A percentile compares a stretch with the other conserved stretches of the same genome.
Conservation (phyloP, 2,329 filamentous ascomycete genomes). For the Blastomyces silverae region DNA sequence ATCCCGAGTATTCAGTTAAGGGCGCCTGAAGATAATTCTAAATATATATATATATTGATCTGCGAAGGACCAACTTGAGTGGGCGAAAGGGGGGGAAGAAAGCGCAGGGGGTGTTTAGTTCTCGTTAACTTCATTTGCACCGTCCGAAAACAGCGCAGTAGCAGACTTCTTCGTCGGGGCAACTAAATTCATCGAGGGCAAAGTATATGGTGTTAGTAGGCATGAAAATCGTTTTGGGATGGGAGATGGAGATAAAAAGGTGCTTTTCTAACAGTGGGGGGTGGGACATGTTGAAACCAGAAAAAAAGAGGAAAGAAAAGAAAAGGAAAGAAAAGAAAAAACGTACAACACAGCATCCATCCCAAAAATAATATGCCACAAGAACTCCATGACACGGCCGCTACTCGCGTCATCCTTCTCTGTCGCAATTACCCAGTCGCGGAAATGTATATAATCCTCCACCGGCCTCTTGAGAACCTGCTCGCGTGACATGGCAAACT, state of each 20-base stretch:
- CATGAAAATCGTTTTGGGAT: not conserved
- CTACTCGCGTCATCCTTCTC: conserved; percentile 46
- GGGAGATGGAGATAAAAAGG: not conserved
- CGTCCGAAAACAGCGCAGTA: conserved; percentile 7
- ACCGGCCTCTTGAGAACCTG: conserved; percentile 42
- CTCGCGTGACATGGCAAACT: conserved; percentile 53
- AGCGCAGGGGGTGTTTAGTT: no score
- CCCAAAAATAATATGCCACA: conserved; percentile 52
- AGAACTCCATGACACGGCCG: conserved; percentile 53
- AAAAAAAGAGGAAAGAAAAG: not conserved
- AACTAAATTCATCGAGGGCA: not conserved
- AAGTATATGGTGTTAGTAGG: not conserved
- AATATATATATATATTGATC: not conserved
- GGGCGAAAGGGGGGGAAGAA: not conserved
- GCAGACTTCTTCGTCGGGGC: not conserved
- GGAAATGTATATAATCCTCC: conserved; percentile 47
- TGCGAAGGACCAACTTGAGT: not conserved
- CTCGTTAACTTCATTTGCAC: not conserved
- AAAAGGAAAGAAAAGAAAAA: not conserved
- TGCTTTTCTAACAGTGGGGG: not conserved
- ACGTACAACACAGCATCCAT: conserved; percentile 27
- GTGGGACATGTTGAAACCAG: not conserved
- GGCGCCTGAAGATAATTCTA: no score
- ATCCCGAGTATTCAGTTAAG: no score
- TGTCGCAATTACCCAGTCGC: conserved; percentile 52